These are phyloP conservation scores for Blastobotrys indianensis DNA, from an alignment of 1,139 yeast genomes.

Conservation along the genomic window DNA sequence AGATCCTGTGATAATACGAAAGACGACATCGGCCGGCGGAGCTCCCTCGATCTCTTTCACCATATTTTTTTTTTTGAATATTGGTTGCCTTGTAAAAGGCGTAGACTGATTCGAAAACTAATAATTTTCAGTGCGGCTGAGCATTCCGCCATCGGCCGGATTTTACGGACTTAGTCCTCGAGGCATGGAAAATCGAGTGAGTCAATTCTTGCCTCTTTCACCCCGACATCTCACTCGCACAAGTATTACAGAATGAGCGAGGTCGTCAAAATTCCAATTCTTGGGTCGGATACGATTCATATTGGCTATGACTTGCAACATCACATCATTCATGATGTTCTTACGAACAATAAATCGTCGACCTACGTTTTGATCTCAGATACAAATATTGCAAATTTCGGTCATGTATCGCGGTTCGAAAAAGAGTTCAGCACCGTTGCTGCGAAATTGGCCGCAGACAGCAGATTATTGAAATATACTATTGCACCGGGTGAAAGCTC, in stretches of 20 bases:
- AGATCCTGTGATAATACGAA: constrained; percentile 86
- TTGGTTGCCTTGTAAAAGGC: not conserved
- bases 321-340: constrained; percentile 68
- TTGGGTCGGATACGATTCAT: constrained; percentile 81
- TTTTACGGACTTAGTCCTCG: not conserved
- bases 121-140: constrained; percentile 1
- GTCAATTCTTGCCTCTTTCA: constrained; percentile 1
- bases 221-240: too few relatives aligned
- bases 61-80: not conserved
- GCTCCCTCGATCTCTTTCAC: not conserved
- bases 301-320: constrained; percentile 80
- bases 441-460: constrained; percentile 20
- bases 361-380: constrained; percentile 92
- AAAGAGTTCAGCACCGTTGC: constrained; percentile 30
- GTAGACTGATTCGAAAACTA: not conserved
- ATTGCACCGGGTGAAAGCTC: constrained; percentile 93
- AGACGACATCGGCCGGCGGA: constrained; percentile 24
- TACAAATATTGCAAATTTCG: constrained; percentile 65
- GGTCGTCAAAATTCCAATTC: constrained; percentile 31
- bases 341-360: constrained; percentile 63
- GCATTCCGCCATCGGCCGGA: not conserved
- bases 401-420: constrained; percentile 46
- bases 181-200: not conserved
- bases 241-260: constrained; percentile 1
- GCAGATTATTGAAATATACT: constrained; percentile 54